A percentile compares a stretch with the other conserved stretches of the same genome.
These are phyloP conservation scores for Hamamelis virginiana DNA, from an alignment of 164 flowering plant species.

Conservation along the genomic window DNA sequence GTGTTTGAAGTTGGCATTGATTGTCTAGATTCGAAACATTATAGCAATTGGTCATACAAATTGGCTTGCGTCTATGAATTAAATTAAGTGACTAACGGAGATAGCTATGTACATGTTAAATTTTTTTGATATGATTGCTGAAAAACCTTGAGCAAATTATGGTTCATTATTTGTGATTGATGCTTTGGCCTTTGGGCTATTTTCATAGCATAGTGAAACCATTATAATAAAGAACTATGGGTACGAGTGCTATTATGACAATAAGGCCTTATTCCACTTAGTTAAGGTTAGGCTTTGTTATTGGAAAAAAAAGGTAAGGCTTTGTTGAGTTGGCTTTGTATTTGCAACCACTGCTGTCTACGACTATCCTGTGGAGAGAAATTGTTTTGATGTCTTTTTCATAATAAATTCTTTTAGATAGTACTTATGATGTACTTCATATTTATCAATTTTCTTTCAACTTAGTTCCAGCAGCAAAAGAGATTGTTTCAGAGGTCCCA, in stretches of 20 bases:
- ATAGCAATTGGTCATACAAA: neutral
- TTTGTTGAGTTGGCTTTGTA: neutral
- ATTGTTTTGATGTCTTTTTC: neutral
- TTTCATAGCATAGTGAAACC: neutral
- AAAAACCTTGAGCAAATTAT: neutral
- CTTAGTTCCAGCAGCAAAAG: conserved; percentile 22
- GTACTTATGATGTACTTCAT: neutral
- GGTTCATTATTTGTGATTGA: neutral
- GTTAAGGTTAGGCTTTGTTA: neutral
- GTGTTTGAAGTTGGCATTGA: neutral
- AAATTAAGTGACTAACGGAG: neutral
- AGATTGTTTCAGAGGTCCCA: conserved; percentile 7
- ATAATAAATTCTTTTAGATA: neutral
- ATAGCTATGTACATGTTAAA: neutral
- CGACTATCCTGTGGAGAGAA: neutral
- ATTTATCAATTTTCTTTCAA: neutral
- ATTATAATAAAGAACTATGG: neutral
- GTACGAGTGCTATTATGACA: neutral
- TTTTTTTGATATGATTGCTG: neutral
- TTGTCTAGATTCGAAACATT: neutral
- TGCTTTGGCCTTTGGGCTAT: too few relatives aligned
- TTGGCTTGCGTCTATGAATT: neutral
- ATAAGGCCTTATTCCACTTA: neutral
- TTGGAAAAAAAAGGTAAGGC: too few relatives aligned
- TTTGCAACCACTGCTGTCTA: neutral